Evolutionary conservation across 345 rosid genomes (phyloP), one percentile per base, ranked within the genome.

Genomic region (Moringa oleifera): DNA sequence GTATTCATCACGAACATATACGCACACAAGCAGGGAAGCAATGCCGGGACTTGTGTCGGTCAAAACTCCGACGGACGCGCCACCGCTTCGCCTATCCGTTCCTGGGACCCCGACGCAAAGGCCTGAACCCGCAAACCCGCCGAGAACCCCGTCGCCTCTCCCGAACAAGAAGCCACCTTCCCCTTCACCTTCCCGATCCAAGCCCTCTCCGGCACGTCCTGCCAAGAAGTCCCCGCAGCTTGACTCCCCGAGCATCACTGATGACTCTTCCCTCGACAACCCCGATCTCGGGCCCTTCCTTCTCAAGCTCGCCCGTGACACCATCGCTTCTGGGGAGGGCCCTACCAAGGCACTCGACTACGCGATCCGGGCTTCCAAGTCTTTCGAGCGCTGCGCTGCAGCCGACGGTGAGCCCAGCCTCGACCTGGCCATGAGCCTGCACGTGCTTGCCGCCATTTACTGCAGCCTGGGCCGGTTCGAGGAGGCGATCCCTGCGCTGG

Each of bases 241-340:
- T 5, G 96, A 87, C 4, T 83, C 91, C 1, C 88, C 91, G 0
- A 71, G 47, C 36, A 55, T 74, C 20, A 61, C 80, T 21, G 94
- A 90, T 31, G 78, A 80, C 71, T 73, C 89, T 1, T 87, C 98
- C 0, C 95, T 95, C 28, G 97, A 91, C 76, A 91, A 95, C 66
- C 98, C 99, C 59, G 98, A 91, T 87, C 98, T 95, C 72, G 98
- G 99, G 0, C 99, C 97, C 0, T 91, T 91, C 78, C 95, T 95
- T 22, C 80, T 94, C 20, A 94, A 94, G 66, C 87, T 94, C 60
- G 97, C 99, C 49, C 88, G 99, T 0, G 97, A 94, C 67, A 81
- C 97, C 4, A 85, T 91, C 25, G 96, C 96, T 41, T 91, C 98
- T 7, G 97, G 97, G 1, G 99, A 94, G 31, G 99, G 99, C 16